Percentiles rank a stretch among this genome's conserved stretches.
phyloP scores from a whole-genome alignment of 176 grass and related monocot species.

The Metroxylon sagu region DNA sequence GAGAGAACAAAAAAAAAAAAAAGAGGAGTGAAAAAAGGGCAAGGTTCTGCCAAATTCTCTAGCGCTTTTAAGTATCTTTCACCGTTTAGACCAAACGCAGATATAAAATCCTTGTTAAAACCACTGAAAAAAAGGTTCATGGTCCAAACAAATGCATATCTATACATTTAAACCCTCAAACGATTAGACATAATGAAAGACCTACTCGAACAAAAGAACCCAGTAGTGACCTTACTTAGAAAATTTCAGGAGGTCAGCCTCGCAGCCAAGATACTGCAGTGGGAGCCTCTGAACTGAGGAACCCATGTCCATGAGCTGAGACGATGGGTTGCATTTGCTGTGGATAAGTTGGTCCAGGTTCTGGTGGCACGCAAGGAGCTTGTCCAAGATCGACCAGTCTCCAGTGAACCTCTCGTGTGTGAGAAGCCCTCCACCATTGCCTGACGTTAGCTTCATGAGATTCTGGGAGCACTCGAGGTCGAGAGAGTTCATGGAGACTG shows the following conservation, averaged over 20 bases:
- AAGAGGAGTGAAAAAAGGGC: too few relatives aligned
- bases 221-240: background rate
- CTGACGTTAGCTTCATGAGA: slow-evolving; percentile 9
- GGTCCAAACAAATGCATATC: too few relatives aligned
- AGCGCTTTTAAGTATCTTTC: too few relatives aligned
- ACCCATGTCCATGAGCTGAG: slow-evolving; percentile 1
- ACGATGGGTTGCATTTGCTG: background rate
- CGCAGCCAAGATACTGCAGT: slow-evolving; percentile 3
- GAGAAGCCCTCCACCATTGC: background rate
- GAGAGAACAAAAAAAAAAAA: too few relatives aligned
- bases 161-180: too few relatives aligned
- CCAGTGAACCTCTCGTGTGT: slow-evolving; percentile 14
- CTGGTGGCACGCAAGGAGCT: slow-evolving; percentile 5
- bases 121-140: too few relatives aligned
- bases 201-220: too few relatives aligned
- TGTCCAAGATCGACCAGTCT: slow-evolving; percentile 19
- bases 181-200: too few relatives aligned
- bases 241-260: slow-evolving; percentile 2
- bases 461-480: slow-evolving; percentile 14
- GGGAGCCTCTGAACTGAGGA: slow-evolving; percentile 3
- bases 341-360: slow-evolving; percentile 15
- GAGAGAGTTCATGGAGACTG: background rate
- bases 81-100: too few relatives aligned
- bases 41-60: too few relatives aligned
- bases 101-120: too few relatives aligned